Base-by-base conservation (phyloP, 805 yeast genomes). In the Wickerhamiella alocasiicola region DNA sequence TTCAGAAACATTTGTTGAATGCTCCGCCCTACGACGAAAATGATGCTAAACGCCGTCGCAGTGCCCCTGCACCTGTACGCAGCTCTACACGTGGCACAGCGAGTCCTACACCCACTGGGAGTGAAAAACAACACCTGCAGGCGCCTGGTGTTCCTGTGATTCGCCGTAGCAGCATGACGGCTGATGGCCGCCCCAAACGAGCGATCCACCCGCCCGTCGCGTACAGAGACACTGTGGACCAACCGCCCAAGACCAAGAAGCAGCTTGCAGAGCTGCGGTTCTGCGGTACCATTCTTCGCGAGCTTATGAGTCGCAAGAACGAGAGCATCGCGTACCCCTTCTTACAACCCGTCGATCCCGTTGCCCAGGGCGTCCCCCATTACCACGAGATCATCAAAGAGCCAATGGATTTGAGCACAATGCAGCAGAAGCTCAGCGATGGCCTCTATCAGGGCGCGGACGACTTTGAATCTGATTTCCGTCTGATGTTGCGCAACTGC, bases 161-260 rank as follows among this genome's bases (percentile, higher is more conserved):
- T 37, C 71, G 94, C 57, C 70, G 88, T 44, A 94, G 84, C 46
- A 74, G 80, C 24, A 27, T 30, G 29, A 75, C 78, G 18, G 55
- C 60, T 21, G 81, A 77, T 39, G 91, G 87, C 23, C 71, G 98
- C 50, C 97, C 97, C 28, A 88, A 88, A 61, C 74, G 98, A 50
- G 91, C 84, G 50, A 84, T 91, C 36, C 96, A 88, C 58, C 96
- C 87, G 58, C 98, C 98, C 3, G 98, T 98, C 41, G 79, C 81
- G 55, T 82, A 95, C 24, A 83, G 83, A 55, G 96, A 91, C 57
- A 74, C 87, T 59, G 95, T 85, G 54, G 76, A 76, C 41, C 49
- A 48, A 36, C 70, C 87, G 55, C 98, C 98, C 34, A 74, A 93
- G 49, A 53, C 51, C 46, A 87, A 88, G 72, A 88, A 84, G 65